Evolutionary conservation across 768 basidiomycete species (phyloP), one percentile per base, ranked within the genome.

Genomic region (Kondoa subrosea): DNA sequence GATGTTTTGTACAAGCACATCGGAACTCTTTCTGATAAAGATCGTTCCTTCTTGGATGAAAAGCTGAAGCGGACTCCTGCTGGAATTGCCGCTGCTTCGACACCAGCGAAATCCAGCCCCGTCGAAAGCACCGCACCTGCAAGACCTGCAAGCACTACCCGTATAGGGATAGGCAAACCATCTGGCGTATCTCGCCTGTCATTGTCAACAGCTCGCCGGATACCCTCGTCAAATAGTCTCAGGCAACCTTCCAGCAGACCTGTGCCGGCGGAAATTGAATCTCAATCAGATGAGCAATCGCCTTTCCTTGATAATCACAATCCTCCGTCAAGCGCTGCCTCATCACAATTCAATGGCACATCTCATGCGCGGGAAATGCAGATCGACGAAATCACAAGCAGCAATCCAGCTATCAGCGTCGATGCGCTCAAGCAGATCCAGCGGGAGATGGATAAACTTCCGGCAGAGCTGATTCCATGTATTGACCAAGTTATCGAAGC

Each of bases 391-490:
- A 90, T 93, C 65, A 81, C 92, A 61, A 90, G 88, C 75, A 88
- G 85, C 69, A 90, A 96, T 79, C 83, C 89, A 0, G 78, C 83
- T 26, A 83, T 86, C 30, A 90, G 89, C 73, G 91, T 96, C 30
- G 91, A 97, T 69, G 89, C 91, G 0, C 80, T 99, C 73, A 99
- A 99, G 80, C 87, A 84, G 74, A 83, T 96, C 65, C 91, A 97
- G 76, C 87, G 85, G 75, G 87, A 89, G 69, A 81, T 99, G 27
- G 82, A 86, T 67, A 79, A 86, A 15, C 83, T 84, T 14, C 85
- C 89, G 12, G 87, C 90, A 79, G 87, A 59, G 82, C 89, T 59
- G 85, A 87, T 75, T 84, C 87, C 74, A 84, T 87, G 14, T 84
- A 75, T 77, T 57, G 73, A 91, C 76, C 87, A 88, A 16, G 79